Evolutionary conservation across 1,284 basidiomycete genomes (phyloP).

Genomic region (Ceratobasidium sp.): DNA sequence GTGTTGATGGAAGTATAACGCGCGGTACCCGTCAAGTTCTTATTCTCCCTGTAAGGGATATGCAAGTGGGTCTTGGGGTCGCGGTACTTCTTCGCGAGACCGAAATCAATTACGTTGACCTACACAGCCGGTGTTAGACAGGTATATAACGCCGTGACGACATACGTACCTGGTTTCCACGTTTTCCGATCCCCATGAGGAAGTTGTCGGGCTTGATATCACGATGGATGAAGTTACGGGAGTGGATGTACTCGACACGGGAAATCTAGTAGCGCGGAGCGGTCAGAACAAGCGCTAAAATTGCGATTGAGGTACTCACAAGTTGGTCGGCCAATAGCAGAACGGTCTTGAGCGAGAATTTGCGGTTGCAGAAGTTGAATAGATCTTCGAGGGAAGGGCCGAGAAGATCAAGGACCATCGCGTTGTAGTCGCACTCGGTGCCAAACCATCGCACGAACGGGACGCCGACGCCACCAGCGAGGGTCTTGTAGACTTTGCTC

Average conservation of each 20-base stretch:
- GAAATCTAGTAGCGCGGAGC: conserved; percentile 77
- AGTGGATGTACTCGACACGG: conserved; percentile 99
- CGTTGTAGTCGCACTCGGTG: conserved; percentile 99
- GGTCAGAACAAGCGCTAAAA: conserved; percentile 45
- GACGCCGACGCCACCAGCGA: conserved; percentile 97
- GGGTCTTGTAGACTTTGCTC: conserved; percentile 96
- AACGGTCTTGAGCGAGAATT: conserved; percentile 98
- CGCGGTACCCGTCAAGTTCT: conserved; percentile 98
- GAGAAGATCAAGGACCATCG: conserved; percentile 98
- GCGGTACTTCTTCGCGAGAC: conserved; percentile 99
- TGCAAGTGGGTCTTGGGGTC: conserved; percentile 99
- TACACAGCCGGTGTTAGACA: conserved; percentile 1
- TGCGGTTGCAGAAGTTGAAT: conserved; percentile 99
- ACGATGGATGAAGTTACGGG: conserved; percentile 99
- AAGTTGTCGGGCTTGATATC: conserved; percentile 99
- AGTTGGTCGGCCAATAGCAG: conserved; percentile 97
- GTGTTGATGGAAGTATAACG: conserved; percentile 99
- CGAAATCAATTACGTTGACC: conserved; percentile 99
- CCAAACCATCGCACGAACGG: conserved; percentile 99
- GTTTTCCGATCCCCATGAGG: conserved; percentile 99
- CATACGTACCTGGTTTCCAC: conserved; percentile 84
- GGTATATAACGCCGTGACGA: neutral
- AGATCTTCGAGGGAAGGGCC: conserved; percentile 98
- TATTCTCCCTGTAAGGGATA: conserved; percentile 99
- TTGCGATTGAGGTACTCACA: conserved; percentile 64